Conservation (phyloP, 495 filamentous ascomycete species). For the Talaromyces trachyspermus region DNA sequence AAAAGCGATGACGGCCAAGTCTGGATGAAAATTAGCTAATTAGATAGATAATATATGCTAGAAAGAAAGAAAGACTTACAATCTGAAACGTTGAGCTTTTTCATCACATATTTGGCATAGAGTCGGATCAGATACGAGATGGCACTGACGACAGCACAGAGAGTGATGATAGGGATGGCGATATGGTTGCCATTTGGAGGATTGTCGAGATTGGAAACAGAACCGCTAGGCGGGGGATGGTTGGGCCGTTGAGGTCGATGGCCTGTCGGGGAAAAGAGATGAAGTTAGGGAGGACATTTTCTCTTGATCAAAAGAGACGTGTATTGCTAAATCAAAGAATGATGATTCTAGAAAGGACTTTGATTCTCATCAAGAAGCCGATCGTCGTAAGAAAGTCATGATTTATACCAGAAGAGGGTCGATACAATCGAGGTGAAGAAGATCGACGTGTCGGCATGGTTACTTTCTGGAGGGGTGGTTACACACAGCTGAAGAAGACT, state of each 20-base stretch:
- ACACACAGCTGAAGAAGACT: neutral
- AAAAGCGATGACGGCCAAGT: conserved; percentile 1
- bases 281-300: neutral
- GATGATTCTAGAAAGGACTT: neutral
- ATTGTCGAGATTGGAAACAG: conserved; percentile 21
- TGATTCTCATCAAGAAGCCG: neutral
- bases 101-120: conserved; percentile 16
- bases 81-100: conserved; percentile 12
- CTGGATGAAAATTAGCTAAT: neutral
- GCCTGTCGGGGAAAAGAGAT: neutral
- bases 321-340: neutral
- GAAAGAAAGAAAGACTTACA: conserved; percentile 2
- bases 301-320: neutral
- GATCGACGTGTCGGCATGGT: neutral
- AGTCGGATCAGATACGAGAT: conserved; percentile 11
- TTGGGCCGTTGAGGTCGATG: conserved; percentile 14
- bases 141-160: conserved; percentile 12
- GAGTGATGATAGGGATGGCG: conserved; percentile 15
- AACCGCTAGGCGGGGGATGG: conserved; percentile 9
- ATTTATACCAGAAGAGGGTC: neutral
- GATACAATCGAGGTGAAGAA: neutral
- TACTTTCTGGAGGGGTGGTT: neutral
- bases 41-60: neutral
- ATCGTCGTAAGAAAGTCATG: neutral
- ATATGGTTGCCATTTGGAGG: conserved; percentile 22